Percentiles rank a stretch among this genome's conserved stretches.
Conservation (phyloP, 192 early-diverging fungal genomes). For the Coemansia sp. region DNA sequence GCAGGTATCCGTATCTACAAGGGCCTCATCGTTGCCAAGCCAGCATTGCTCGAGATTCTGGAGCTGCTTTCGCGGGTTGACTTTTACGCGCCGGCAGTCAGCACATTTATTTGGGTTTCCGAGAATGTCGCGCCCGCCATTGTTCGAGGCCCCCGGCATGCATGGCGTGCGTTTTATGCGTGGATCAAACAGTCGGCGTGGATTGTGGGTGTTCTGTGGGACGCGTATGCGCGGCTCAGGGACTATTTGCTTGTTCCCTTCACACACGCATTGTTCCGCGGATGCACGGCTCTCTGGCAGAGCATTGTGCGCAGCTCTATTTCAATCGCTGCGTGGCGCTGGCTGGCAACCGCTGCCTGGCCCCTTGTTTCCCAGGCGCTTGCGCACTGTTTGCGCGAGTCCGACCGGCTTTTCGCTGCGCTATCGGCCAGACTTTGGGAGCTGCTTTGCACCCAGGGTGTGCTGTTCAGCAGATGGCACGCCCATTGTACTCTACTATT, state of each 20-base stretch:
- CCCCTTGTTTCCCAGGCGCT: not conserved
- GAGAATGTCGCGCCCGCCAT: not conserved
- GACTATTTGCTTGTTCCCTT: constrained; percentile 11
- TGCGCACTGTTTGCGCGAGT: not conserved
- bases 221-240: constrained; percentile 28
- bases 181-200: constrained; percentile 3
- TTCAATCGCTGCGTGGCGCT: not conserved
- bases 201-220: constrained; percentile 1
- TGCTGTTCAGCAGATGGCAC: not conserved
- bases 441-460: not conserved
- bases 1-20: not conserved
- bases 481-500: not conserved
- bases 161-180: not conserved
- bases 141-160: not conserved
- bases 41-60: not conserved
- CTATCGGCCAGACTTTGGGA: not conserved
- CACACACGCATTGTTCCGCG: not conserved
- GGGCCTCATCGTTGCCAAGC: not conserved
- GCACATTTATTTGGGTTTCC: not conserved
- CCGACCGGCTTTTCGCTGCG: not conserved
- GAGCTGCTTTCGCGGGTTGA: constrained; percentile 3
- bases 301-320: constrained; percentile 2
- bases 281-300: constrained; percentile 7
- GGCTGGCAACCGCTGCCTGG: not conserved
- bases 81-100: constrained; percentile 2